Evolutionary conservation across 2,329 filamentous ascomycete genomes (phyloP), one percentile per base, ranked within the genome.

Genomic region (Talaromyces verruculosus): DNA sequence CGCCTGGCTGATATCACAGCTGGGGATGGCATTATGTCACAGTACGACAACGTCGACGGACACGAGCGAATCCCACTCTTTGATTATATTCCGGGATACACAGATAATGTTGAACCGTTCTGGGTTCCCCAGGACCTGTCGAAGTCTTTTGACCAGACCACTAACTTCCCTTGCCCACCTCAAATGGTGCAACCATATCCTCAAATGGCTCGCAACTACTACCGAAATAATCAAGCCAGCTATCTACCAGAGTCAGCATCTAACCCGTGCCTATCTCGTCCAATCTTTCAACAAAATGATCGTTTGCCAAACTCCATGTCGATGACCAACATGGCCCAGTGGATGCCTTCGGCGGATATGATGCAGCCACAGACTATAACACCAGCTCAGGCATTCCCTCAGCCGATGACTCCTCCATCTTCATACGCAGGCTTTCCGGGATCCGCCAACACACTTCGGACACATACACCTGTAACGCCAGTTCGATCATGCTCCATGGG

Each of bases 231-330:
- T 57, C 72, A 71, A 49, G 64, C 71, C 5, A 67, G 71, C 4
- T 79, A 77, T 58, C 68, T 79, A n/a, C 76, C 77, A 0, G 77
- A 78, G 41, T 77, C 77, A 3, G 72, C 72, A 5, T 76, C 77
- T 33, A 79, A 79, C 57, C 77, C 77, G 1, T 79, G 77, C 45
- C 63, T 79, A 43, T 78, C 77, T 43, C 72, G 76, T 28, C 73
- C 77, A 2, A 79, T 79, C 64, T 79, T 79, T 62, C 75, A 73
- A 60, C 76, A 78, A 39, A 70, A 72, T 3, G 77, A 79, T 58
- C 72, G 76, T 1, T 65, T 79, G 6, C 65, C 75, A 0, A 73
- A 72, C 28, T 77, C 76, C 2, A 72, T 75, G 59, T 78, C 77
- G 5, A 78, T 78, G 76, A 69, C 70, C 39, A 77, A 77, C 65